phyloP scores from a whole-genome alignment of 1,139 yeast species.

The Debaryomyces udenii region DNA sequence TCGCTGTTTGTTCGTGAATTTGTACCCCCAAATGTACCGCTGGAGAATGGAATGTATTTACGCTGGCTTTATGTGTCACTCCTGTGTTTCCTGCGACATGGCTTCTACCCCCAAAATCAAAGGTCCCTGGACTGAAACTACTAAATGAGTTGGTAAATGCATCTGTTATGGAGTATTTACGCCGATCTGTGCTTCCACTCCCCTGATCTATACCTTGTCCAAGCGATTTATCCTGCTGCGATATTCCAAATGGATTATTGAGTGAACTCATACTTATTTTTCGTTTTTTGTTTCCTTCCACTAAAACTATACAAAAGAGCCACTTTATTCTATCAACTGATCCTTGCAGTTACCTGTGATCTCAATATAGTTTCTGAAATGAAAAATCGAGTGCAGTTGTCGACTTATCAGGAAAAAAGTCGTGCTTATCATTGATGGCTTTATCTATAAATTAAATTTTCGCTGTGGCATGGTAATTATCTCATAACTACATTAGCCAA shows the following conservation, averaged over 20 bases:
- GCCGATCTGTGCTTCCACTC: constrained; percentile 4
- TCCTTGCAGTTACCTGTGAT: too few relatives aligned
- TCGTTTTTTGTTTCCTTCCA: background rate
- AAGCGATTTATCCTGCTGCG: constrained; percentile 1
- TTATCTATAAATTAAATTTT: background rate
- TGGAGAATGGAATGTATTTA: constrained; percentile 29
- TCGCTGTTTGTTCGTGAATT: constrained; percentile 67
- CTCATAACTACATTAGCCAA: too few relatives aligned
- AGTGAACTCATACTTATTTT: constrained; percentile 2
- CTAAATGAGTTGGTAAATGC: constrained; percentile 27
- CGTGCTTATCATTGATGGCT: too few relatives aligned
- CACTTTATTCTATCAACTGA: too few relatives aligned
- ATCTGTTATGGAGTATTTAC: constrained; percentile 31
- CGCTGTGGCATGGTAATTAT: background rate
- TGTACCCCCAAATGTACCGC: constrained; percentile 50
- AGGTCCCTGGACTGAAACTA: constrained; percentile 28
- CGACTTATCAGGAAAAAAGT: too few relatives aligned
- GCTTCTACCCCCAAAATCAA: constrained; percentile 50
- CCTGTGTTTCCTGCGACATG: constrained; percentile 38
- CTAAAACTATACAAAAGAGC: too few relatives aligned
- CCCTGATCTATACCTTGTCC: background rate
- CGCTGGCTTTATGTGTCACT: constrained; percentile 18
- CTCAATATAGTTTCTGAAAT: too few relatives aligned
- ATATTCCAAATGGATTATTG: constrained; percentile 6
- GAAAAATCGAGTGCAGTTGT: too few relatives aligned